Conservation (phyloP, 768 basidiomycete species). For the Lentinula sp. region DNA sequence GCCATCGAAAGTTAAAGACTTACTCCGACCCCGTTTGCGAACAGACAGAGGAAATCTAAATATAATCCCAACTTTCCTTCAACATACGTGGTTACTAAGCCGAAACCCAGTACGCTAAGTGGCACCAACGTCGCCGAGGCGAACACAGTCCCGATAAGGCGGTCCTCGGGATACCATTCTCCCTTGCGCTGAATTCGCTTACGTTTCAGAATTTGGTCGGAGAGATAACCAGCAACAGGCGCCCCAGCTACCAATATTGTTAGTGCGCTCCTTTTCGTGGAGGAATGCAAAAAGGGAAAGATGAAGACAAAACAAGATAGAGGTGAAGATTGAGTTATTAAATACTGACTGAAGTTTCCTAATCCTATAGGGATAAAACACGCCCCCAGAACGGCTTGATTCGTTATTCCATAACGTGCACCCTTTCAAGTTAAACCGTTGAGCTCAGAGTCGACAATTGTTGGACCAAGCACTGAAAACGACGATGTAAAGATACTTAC, state of each 20-base stretch:
- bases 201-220: constrained; percentile 44
- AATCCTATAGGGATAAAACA: constrained; percentile 57
- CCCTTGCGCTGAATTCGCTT: constrained; percentile 47
- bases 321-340: constrained; percentile 7
- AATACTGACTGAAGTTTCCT: constrained; percentile 48
- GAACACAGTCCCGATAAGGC: constrained; percentile 45
- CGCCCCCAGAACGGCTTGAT: constrained; percentile 51
- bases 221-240: constrained; percentile 50
- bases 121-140: constrained; percentile 47
- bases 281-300: too few species aligned
- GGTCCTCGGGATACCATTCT: constrained; percentile 63
- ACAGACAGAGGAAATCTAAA: constrained; percentile 48
- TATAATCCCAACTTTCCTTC: constrained; percentile 42
- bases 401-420: constrained; percentile 45
- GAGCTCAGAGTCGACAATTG: neutral
- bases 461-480: neutral
- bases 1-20: constrained; percentile 10
- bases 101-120: constrained; percentile 39
- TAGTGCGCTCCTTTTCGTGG: neutral
- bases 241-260: constrained; percentile 42
- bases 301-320: neutral
- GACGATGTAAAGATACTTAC: constrained; percentile 27
- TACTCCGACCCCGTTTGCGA: constrained; percentile 62
- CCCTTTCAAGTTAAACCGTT: constrained; percentile 32
- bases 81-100: constrained; percentile 47